Conservation (phyloP, 2,329 filamentous ascomycete species). For the Sporothrix luriei region DNA sequence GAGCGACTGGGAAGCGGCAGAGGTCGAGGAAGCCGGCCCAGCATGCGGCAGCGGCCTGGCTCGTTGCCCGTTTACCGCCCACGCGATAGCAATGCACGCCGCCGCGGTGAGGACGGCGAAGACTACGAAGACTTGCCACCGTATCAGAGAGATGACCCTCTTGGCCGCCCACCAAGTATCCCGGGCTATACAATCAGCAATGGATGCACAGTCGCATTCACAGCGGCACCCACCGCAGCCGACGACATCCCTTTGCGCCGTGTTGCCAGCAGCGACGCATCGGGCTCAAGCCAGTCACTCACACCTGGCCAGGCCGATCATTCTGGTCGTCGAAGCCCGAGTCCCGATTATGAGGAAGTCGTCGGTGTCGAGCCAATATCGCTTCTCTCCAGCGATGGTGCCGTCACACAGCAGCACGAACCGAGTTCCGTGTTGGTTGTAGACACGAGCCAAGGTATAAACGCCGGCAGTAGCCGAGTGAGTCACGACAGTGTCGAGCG, state of each 20-base stretch:
- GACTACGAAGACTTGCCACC: slow-evolving; percentile 28
- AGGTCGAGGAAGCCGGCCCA: background rate
- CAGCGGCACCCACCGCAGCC: background rate
- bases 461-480: background rate
- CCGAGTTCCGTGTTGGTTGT: background rate
- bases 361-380: slow-evolving; percentile 21
- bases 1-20: background rate
- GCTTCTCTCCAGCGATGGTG: background rate
- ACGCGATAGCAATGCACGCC: background rate
- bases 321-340: slow-evolving; percentile 21
- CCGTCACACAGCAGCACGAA: background rate
- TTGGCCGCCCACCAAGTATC: slow-evolving; percentile 29
- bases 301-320: background rate
- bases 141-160: slow-evolving; percentile 30
- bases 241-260: background rate
- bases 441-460: background rate
- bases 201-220: background rate
- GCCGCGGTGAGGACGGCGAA: background rate
- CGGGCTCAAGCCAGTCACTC: background rate
- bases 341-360: slow-evolving; percentile 16
- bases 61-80: slow-evolving; percentile 24
- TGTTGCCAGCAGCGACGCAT: background rate
- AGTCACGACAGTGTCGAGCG: background rate
- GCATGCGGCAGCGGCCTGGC: slow-evolving; percentile 18
- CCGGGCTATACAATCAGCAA: slow-evolving; percentile 25